phyloP scores from a whole-genome alignment of 306 rosid species.

The Geum urbanum region DNA sequence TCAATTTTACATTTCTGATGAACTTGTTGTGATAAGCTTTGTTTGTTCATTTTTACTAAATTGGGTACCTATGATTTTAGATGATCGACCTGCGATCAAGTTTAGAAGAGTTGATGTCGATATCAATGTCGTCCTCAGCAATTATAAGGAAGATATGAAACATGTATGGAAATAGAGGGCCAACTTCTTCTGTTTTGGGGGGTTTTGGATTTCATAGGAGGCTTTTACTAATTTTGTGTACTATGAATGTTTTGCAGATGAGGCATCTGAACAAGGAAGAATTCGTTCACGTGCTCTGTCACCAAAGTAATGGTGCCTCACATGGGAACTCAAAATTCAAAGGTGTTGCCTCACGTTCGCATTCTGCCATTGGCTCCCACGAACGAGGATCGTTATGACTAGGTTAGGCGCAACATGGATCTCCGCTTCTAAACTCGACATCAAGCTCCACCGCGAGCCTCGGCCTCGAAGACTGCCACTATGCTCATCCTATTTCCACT shows the following conservation, averaged over 20 bases:
- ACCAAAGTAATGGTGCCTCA: conserved; percentile 43
- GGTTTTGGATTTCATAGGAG: background rate
- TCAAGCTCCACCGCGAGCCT: too few relatives aligned
- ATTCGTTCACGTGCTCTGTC: conserved; percentile 42
- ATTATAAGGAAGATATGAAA: conserved; percentile 48
- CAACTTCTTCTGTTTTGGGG: too few relatives aligned
- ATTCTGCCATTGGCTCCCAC: too few relatives aligned
- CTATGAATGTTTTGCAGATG: conserved; percentile 22
- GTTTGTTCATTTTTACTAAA: background rate
- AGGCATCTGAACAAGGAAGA: conserved; percentile 39
- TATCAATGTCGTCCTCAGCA: conserved; percentile 37
- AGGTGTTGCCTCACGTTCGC: conserved; percentile 8
- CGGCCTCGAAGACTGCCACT: too few relatives aligned
- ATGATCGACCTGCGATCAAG: conserved; percentile 55
- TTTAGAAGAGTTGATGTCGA: conserved; percentile 57
- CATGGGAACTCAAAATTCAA: conserved; percentile 36
- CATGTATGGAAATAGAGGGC: conserved; percentile 24
- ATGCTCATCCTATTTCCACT: too few relatives aligned
- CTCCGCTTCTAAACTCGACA: too few relatives aligned
- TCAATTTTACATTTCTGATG: background rate
- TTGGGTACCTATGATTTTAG: conserved; percentile 19
- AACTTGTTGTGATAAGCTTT: background rate
- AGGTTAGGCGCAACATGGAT: too few relatives aligned
- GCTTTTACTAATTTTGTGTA: background rate
- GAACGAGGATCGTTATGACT: too few relatives aligned